Evolutionary conservation across 2,329 filamentous ascomycete genomes (phyloP).

Genomic region (Penicillium sp.): DNA sequence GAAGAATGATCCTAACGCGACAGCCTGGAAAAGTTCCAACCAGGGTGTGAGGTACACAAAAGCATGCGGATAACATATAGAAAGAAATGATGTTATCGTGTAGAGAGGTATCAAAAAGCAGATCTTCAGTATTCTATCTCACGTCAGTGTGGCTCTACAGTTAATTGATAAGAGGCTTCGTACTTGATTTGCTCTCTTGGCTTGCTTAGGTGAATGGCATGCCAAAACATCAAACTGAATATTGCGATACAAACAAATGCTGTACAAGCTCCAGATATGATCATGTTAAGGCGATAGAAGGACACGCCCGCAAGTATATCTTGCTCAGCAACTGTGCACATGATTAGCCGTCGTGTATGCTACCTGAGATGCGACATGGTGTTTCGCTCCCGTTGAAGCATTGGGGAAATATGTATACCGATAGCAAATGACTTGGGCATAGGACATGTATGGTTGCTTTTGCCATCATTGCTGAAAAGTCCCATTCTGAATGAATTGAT

Average conservation of each 20-base stretch:
- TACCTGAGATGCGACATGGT: not conserved
- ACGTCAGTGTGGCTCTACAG: not conserved
- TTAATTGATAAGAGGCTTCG: not conserved
- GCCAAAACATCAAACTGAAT: conserved; percentile 33
- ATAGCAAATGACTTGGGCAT: not conserved
- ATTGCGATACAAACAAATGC: conserved; percentile 32
- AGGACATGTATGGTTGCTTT: conserved; percentile 3
- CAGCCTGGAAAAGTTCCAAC: conserved; percentile 41
- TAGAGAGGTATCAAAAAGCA: conserved; percentile 45
- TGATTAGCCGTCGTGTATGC: not conserved
- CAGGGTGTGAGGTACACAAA: conserved; percentile 45
- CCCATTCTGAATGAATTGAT: not conserved
- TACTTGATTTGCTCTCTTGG: conserved; percentile 46
- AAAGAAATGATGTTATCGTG: conserved; percentile 42
- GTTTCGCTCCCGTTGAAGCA: not conserved
- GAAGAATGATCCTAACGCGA: conserved; percentile 47
- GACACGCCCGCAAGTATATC: conserved; percentile 20
- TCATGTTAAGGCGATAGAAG: conserved; percentile 38
- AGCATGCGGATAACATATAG: conserved; percentile 38
- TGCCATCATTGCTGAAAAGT: not conserved
- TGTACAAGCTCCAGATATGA: conserved; percentile 38
- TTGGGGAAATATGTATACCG: not conserved
- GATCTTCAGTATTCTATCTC: conserved; percentile 44
- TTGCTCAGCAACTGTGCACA: not conserved
- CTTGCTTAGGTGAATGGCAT: conserved; percentile 43